A percentile compares a stretch with the other conserved stretches of the same genome.
Conservation (phyloP, 1,139 yeast species). For the Suhomyces choctaworum region DNA sequence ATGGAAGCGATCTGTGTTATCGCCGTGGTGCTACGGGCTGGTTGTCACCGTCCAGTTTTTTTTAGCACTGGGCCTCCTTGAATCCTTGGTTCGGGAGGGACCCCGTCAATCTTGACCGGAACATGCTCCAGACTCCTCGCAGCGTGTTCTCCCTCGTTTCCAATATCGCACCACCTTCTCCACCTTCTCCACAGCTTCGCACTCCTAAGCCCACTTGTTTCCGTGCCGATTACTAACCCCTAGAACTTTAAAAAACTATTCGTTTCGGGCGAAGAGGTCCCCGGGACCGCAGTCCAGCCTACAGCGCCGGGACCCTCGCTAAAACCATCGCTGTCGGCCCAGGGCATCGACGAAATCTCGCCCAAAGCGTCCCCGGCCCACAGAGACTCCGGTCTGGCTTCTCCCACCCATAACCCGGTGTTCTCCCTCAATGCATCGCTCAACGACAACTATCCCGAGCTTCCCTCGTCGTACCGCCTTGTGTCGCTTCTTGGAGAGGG, state of each 20-base stretch:
- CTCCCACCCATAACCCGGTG: constrained; percentile 4
- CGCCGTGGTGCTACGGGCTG: too few species aligned
- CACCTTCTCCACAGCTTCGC: not conserved
- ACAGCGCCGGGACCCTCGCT: too few species aligned
- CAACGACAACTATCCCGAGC: constrained; percentile 14
- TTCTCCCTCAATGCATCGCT: constrained; percentile 10
- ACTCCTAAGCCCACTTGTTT: not conserved
- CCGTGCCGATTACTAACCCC: constrained; percentile 3
- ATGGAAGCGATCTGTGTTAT: not conserved
- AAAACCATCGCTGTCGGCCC: too few species aligned
- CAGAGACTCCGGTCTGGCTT: too few species aligned
- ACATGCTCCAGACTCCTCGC: not conserved
- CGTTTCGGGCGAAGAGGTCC: constrained; percentile 9
- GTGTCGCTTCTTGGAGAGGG: constrained; percentile 65
- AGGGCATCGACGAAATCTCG: too few species aligned
- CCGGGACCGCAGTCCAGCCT: not conserved
- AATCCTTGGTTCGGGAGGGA: too few species aligned
- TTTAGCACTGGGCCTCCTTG: too few species aligned
- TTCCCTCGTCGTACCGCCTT: constrained; percentile 24
- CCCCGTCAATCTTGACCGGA: not conserved
- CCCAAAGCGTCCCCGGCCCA: too few species aligned
- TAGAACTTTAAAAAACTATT: constrained; percentile 20
- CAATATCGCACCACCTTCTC: not conserved
- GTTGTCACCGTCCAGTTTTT: too few species aligned
- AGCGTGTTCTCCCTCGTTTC: not conserved